Conservation (phyloP, 2,329 filamentous ascomycete species). For the Colletotrichum higginsianum region DNA sequence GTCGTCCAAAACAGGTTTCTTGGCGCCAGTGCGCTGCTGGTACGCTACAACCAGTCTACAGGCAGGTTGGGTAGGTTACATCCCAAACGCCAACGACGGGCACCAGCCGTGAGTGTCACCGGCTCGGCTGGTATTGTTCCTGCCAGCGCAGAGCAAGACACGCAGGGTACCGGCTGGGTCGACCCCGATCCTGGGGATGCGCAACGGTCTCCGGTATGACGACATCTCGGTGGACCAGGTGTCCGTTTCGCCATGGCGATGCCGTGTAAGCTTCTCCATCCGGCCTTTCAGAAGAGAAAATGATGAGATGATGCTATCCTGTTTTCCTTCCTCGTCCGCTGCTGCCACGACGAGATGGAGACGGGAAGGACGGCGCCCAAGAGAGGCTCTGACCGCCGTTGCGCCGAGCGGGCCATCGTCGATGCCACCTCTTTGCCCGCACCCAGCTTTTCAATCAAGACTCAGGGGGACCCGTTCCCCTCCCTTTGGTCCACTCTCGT, state of each 20-base stretch:
- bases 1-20: constrained; percentile 15
- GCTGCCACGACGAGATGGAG: not conserved
- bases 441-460: not conserved
- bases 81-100: not conserved
- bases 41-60: not conserved
- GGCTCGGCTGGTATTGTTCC: not conserved
- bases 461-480: not conserved
- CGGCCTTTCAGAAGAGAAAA: not conserved
- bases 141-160: not conserved
- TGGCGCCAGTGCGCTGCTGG: not conserved
- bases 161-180: not conserved
- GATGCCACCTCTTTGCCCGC: not conserved
- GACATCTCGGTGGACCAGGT: constrained; percentile 31
- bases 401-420: not conserved
- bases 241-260: constrained; percentile 11
- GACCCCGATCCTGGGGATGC: constrained; percentile 9
- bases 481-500: not conserved
- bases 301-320: not conserved
- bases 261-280: not conserved
- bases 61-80: no score
- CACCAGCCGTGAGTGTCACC: no score
- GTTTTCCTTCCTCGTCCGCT: not conserved
- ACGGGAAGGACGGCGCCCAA: no score
- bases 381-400: not conserved
- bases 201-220: constrained; percentile 38